Evolutionary conservation across 2,329 filamentous ascomycete species (phyloP).

Genomic region (Pezicula rhizophila): DNA sequence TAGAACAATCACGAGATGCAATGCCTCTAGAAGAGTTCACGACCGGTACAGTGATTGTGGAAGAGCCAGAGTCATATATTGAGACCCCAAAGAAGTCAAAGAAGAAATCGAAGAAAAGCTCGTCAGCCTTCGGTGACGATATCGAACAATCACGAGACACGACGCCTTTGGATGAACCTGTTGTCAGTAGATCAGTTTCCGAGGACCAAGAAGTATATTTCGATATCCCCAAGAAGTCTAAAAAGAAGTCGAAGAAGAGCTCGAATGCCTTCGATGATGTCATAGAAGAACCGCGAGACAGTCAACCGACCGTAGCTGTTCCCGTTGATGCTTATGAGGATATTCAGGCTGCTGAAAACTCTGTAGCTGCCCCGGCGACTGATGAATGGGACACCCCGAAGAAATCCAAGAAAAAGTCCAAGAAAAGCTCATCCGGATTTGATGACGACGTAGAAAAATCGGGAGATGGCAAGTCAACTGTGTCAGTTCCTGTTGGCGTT

Average conservation of each 20-base stretch:
- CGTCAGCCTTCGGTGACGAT: slow-evolving; percentile 28
- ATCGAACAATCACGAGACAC: slow-evolving; percentile 25
- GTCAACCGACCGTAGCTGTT: slow-evolving; percentile 13
- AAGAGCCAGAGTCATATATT: slow-evolving; percentile 24
- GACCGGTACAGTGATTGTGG: slow-evolving; percentile 15
- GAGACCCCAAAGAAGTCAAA: slow-evolving; percentile 24
- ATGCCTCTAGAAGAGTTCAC: slow-evolving; percentile 12
- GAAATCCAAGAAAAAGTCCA: slow-evolving; percentile 25
- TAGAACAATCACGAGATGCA: slow-evolving; percentile 24
- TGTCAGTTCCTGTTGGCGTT: slow-evolving; percentile 25
- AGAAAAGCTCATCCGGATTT: slow-evolving; percentile 23
- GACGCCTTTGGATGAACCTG: background rate
- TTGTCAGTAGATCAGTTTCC: slow-evolving; percentile 17
- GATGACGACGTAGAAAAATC: slow-evolving; percentile 31
- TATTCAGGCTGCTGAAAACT: slow-evolving; percentile 19
- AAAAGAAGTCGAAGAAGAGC: slow-evolving; percentile 27
- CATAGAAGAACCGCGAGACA: slow-evolving; percentile 23
- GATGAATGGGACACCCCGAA: slow-evolving; percentile 17
- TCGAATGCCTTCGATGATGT: slow-evolving; percentile 30
- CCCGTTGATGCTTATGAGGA: slow-evolving; percentile 27
- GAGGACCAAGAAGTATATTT: slow-evolving; percentile 14
- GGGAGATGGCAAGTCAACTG: slow-evolving; percentile 9
- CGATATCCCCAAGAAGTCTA: slow-evolving; percentile 10
- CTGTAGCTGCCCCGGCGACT: slow-evolving; percentile 11
- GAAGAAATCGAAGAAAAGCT: slow-evolving; percentile 21